Evolutionary conservation across 768 basidiomycete genomes (phyloP).

Genomic region (Tephrocybe sp.): DNA sequence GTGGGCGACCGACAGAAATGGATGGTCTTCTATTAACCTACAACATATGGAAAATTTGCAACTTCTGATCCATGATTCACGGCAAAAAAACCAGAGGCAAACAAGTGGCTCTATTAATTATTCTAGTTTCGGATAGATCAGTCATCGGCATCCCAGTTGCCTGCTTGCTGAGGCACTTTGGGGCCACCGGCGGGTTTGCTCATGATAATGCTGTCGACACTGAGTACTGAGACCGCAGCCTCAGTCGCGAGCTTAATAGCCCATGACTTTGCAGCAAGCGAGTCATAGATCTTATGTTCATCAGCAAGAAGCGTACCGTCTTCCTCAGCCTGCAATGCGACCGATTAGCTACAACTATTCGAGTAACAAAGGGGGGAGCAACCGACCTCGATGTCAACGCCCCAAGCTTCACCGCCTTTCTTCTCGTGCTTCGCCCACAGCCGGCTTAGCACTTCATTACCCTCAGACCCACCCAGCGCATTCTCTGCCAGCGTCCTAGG

Average conservation of each 20-base stretch:
- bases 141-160: conserved; percentile 86
- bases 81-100: no score
- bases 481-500: conserved; percentile 95
- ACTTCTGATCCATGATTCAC: no score
- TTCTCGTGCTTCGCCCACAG: conserved; percentile 90
- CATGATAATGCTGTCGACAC: conserved; percentile 98
- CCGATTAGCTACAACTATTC: conserved; percentile 2
- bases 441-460: conserved; percentile 87
- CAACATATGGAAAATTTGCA: no score
- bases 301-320: conserved; percentile 74
- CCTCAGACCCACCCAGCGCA: conserved; percentile 86
- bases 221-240: conserved; percentile 86
- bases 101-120: no score
- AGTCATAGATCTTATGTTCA: conserved; percentile 74
- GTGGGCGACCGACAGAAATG: no score
- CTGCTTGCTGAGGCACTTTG: conserved; percentile 82
- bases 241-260: conserved; percentile 89
- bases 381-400: conserved; percentile 86
- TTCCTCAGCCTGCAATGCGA: conserved; percentile 56
- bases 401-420: conserved; percentile 71
- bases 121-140: conserved; percentile 18
- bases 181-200: conserved; percentile 91
- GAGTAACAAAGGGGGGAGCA: not conserved
- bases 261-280: conserved; percentile 90
- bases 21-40: no score